These are phyloP conservation scores for Clonostachys sp. DNA, from an alignment of 2,329 filamentous ascomycete genomes.

Conservation along the genomic window DNA sequence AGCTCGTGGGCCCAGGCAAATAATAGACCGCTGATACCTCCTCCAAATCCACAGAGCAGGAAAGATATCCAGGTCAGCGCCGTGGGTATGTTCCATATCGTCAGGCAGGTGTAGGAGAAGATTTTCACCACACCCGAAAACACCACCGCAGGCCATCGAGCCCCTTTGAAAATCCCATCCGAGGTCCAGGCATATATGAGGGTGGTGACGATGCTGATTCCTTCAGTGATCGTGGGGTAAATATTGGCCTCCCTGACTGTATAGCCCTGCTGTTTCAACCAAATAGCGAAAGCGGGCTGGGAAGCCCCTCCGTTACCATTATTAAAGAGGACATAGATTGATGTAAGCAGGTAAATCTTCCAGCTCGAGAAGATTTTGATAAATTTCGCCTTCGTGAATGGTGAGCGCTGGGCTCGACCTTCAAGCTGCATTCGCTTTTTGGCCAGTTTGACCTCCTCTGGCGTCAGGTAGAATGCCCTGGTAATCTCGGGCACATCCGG, in stretches of 20 bases:
- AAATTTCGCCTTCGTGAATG: conserved; percentile 42
- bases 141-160: conserved; percentile 60
- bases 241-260: conserved; percentile 37
- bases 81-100: conserved; percentile 37
- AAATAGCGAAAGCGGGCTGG: conserved; percentile 51
- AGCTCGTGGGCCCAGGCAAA: conserved; percentile 47
- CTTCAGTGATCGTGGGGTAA: conserved; percentile 55
- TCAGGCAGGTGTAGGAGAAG: conserved; percentile 29
- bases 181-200: conserved; percentile 63
- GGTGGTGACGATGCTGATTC: conserved; percentile 51
- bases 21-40: conserved; percentile 38
- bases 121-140: conserved; percentile 43
- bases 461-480: conserved; percentile 16
- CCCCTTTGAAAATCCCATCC: conserved; percentile 53
- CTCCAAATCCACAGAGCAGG: conserved; percentile 46
- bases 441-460: conserved; percentile 15
- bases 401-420: conserved; percentile 33
- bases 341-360: conserved; percentile 56
- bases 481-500: conserved; percentile 20
- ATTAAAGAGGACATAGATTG: conserved; percentile 61
- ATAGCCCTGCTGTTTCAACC: conserved; percentile 39
- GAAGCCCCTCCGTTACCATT: conserved; percentile 42
- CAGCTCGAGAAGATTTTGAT: conserved; percentile 58
- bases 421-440: conserved; percentile 29
- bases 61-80: conserved; percentile 63